A percentile compares a stretch with the other conserved stretches of the same genome.
phyloP scores from a whole-genome alignment of 352 stramenopile genomes.

The Aphanomyces invadans region DNA sequence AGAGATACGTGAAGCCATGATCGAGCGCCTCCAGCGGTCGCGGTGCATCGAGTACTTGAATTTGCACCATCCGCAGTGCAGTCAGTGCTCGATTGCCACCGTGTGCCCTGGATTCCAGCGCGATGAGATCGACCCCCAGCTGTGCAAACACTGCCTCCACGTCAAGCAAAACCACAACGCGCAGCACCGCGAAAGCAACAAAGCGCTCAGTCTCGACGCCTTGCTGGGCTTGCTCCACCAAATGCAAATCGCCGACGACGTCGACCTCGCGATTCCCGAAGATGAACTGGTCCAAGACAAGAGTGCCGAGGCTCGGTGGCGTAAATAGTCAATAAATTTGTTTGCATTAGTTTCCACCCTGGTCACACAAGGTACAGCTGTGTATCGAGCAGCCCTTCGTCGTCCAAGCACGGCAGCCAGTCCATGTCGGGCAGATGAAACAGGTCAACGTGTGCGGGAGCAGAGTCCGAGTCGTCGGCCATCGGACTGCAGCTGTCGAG shows the following conservation, averaged over 20 bases:
- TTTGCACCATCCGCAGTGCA: slow-evolving; percentile 49
- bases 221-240: neutral
- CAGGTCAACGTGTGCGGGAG: too few relatives aligned
- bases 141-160: slow-evolving; percentile 74
- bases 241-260: neutral
- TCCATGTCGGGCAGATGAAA: too few relatives aligned
- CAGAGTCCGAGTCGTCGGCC: too few relatives aligned
- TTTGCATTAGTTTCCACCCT: too few relatives aligned
- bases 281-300: neutral
- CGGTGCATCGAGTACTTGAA: slow-evolving; percentile 48
- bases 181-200: slow-evolving; percentile 28
- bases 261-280: neutral
- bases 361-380: too few relatives aligned
- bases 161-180: slow-evolving; percentile 58
- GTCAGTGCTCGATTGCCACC: slow-evolving; percentile 51
- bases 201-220: neutral
- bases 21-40: slow-evolving; percentile 38
- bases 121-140: slow-evolving; percentile 51
- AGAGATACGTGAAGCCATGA: slow-evolving; percentile 34
- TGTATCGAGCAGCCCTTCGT: too few relatives aligned
- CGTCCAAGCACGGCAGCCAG: too few relatives aligned
- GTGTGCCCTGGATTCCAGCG: slow-evolving; percentile 69
- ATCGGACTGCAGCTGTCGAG: too few relatives aligned
- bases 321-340: too few relatives aligned
- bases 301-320: too few relatives aligned